Conservation (phyloP, 179 eudicot species). For the Heliamphora pulchella region DNA sequence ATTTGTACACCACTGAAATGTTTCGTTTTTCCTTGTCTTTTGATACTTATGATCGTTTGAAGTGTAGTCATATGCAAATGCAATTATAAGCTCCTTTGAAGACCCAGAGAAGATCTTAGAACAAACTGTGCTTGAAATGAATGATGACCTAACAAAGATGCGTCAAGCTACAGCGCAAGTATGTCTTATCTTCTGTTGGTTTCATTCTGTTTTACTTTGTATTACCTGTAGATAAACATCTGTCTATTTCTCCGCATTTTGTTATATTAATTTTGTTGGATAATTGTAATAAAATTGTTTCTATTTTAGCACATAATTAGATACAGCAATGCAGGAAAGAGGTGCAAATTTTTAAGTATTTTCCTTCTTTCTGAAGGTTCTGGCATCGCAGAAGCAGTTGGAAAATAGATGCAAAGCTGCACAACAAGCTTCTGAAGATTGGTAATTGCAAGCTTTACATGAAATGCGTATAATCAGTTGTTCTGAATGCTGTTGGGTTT, state of each 20-base stretch:
- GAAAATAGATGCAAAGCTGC: constrained; percentile 82
- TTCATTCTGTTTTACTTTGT: not conserved
- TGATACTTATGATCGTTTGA: constrained; percentile 1
- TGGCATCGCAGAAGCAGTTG: constrained; percentile 96
- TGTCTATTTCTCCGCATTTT: not conserved
- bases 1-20: constrained; percentile 1
- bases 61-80: constrained; percentile 81
- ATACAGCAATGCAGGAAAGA: constrained; percentile 12
- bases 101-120: constrained; percentile 97
- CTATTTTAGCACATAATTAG: constrained; percentile 6
- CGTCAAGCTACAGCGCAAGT: constrained; percentile 99
- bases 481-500: constrained; percentile 7
- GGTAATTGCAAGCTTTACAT: constrained; percentile 38
- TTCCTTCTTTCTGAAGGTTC: constrained; percentile 48
- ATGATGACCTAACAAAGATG: constrained; percentile 86
- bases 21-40: constrained; percentile 12
- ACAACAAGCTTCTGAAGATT: constrained; percentile 87
- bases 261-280: not conserved
- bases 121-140: constrained; percentile 88
- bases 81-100: constrained; percentile 74
- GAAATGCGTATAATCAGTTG: not conserved
- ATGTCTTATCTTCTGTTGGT: constrained; percentile 17
- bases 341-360: constrained; percentile 3
- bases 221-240: not conserved
- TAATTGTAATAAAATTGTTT: not conserved